Base-by-base conservation (phyloP, 2,329 filamentous ascomycete genomes). In the Zasmidium cellare region DNA sequence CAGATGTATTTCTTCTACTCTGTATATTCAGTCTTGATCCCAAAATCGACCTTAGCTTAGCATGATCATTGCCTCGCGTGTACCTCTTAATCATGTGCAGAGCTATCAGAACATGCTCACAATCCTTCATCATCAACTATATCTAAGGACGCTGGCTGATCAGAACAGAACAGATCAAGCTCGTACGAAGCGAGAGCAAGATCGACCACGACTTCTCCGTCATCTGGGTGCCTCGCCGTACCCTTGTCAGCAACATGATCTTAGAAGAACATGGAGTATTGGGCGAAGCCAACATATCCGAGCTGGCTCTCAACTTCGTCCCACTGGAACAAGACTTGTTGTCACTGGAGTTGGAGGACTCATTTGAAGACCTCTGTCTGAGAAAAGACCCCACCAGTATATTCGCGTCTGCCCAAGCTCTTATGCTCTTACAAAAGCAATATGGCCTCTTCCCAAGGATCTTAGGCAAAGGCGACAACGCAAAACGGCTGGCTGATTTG, bases 181-280 rank as follows among this genome's bases (percentile, higher is more conserved):
- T 90, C 60, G 81, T 97, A 58, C 91, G 93, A 69, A 89, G 88
- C 70, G 91, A 94, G 74, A 92, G 89, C 72, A 89, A 91, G 69
- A 90, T 88, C 48, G 90, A 92, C 65, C 94, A 99, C 83, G 93
- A 99, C 68, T 96, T 97, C 72, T 93, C 92, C 62, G 89, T 99
- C 67, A 93, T 97, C 72, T 97, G 94, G 90, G 90, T 96, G 45
- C 93, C 96, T 5, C 87, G 94, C 57, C 89, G 94, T 61, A 97
- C 94, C 3, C 80, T 96, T 55, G 88, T 97, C 55, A 94, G 91
- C 66, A 92, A 97, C 73, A 88, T 92, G 71, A 84, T 97, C 50
- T 82, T 99, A 41, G 94, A 99, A 75, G 92, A 96, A 71, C 89
- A 91, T 41, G 94, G 93, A 23, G 91, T 99, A 14, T 82, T 97